Evolutionary conservation across 192 early-diverging fungal genomes (phyloP).

Genomic region (Coemansia sp.): DNA sequence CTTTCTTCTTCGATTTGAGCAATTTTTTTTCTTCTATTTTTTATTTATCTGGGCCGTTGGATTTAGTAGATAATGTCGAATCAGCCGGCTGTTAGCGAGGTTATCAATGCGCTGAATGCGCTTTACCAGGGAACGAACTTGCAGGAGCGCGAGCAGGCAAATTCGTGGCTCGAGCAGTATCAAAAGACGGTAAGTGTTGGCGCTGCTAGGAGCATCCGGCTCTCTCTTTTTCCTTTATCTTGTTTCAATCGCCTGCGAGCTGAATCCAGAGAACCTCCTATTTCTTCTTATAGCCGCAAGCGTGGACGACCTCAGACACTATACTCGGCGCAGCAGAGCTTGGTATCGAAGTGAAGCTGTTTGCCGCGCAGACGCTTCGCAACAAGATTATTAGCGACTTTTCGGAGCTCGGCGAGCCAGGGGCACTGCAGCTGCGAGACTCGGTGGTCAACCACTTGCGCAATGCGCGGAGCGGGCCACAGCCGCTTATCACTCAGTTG

Average conservation of each 20-base stretch:
- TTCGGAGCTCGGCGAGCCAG: conserved; percentile 68
- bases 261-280: background rate
- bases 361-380: conserved; percentile 93
- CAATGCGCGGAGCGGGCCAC: conserved; percentile 60
- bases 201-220: background rate
- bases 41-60: background rate
- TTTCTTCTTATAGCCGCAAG: conserved; percentile 61
- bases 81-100: conserved; percentile 25
- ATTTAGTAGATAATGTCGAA: conserved; percentile 16
- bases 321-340: conserved; percentile 64
- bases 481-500: conserved; percentile 77
- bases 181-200: conserved; percentile 78
- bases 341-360: conserved; percentile 68
- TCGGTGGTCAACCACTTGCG: conserved; percentile 75
- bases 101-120: conserved; percentile 43
- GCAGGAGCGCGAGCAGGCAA: conserved; percentile 59
- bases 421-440: conserved; percentile 71
- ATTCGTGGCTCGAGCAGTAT: conserved; percentile 81
- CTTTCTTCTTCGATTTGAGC: no score
- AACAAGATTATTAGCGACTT: conserved; percentile 90
- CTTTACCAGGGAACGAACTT: conserved; percentile 45
- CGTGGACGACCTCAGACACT: conserved; percentile 83
- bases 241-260: background rate
- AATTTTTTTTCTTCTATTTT: conserved; percentile 4
- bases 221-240: background rate